phyloP scores from a whole-genome alignment of 1,139 yeast genomes.

The Wickerhamiella infanticola region DNA sequence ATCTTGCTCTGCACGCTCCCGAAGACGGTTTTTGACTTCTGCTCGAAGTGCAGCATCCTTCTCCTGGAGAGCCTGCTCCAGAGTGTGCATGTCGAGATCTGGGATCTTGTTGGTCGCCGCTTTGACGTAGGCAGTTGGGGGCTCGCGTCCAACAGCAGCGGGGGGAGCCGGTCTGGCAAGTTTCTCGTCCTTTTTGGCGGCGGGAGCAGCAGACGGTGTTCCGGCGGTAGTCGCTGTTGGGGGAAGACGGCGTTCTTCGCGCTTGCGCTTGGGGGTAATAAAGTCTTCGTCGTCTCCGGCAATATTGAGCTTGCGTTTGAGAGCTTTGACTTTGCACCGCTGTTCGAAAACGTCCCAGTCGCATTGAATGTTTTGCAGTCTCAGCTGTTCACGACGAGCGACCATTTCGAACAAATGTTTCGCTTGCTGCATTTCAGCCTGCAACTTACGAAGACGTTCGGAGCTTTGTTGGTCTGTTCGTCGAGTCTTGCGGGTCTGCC shows the following conservation, averaged over 20 bases:
- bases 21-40: conserved; percentile 71
- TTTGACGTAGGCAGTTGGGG: conserved; percentile 23
- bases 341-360: conserved; percentile 54
- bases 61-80: conserved; percentile 56
- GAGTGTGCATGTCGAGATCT: conserved; percentile 76
- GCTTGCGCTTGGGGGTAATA: conserved; percentile 66
- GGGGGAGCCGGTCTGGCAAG: conserved; percentile 2
- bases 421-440: conserved; percentile 65
- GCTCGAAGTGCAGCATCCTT: conserved; percentile 65
- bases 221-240: conserved; percentile 4
- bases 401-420: conserved; percentile 53
- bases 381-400: conserved; percentile 57
- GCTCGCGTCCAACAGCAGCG: conserved; percentile 6
- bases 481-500: conserved; percentile 93
- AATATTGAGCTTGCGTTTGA: conserved; percentile 61
- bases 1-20: conserved; percentile 52
- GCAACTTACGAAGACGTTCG: conserved; percentile 62
- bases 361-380: conserved; percentile 39
- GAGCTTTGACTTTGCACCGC: conserved; percentile 52
- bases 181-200: conserved; percentile 10
- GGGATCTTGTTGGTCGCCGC: conserved; percentile 86
- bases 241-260: conserved; percentile 19
- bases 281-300: conserved; percentile 78
- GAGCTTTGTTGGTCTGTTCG: conserved; percentile 86
- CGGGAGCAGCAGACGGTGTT: conserved; percentile 2